These are phyloP conservation scores for Mortierella alpina DNA, from an alignment of 192 early-diverging fungal species.

Conservation along the genomic window DNA sequence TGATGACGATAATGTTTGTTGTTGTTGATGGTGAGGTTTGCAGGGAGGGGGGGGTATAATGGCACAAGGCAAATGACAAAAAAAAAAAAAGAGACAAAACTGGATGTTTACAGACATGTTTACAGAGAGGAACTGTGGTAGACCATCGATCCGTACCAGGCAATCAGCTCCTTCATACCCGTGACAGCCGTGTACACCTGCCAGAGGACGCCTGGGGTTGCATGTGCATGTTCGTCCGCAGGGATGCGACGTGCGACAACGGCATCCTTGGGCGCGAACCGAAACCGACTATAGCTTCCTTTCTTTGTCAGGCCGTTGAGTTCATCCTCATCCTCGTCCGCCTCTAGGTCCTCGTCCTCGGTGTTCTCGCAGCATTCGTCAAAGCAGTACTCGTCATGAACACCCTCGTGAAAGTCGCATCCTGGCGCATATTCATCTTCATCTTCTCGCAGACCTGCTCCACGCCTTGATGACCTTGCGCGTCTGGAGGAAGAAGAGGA, in stretches of 20 bases:
- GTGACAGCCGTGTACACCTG: conserved; percentile 52
- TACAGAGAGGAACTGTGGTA: conserved; percentile 52
- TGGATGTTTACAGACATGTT: neutral
- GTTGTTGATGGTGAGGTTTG: neutral
- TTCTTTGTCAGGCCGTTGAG: conserved; percentile 17
- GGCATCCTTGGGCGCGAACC: conserved; percentile 28
- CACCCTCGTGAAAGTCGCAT: conserved; percentile 16
- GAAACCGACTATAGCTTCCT: neutral
- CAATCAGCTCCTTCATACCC: conserved; percentile 46
- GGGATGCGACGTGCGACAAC: conserved; percentile 7
- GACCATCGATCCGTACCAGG: conserved; percentile 51
- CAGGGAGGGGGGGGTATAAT: conserved; percentile 7
- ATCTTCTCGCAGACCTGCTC: neutral
- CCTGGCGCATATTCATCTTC: conserved; percentile 17
- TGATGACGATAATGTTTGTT: too few relatives aligned
- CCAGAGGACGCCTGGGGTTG: conserved; percentile 24
- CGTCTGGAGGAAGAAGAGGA: neutral
- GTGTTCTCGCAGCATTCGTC: conserved; percentile 24
- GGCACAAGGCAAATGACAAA: neutral
- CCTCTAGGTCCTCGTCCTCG: conserved; percentile 2
- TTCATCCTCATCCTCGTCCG: conserved; percentile 20
- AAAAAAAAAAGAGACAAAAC: neutral
- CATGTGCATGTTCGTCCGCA: neutral
- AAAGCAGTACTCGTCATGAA: conserved; percentile 20
- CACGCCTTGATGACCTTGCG: neutral